These are phyloP conservation scores for Kwoniella shandongensis DNA, from an alignment of 768 basidiomycete species.

Conservation along the genomic window DNA sequence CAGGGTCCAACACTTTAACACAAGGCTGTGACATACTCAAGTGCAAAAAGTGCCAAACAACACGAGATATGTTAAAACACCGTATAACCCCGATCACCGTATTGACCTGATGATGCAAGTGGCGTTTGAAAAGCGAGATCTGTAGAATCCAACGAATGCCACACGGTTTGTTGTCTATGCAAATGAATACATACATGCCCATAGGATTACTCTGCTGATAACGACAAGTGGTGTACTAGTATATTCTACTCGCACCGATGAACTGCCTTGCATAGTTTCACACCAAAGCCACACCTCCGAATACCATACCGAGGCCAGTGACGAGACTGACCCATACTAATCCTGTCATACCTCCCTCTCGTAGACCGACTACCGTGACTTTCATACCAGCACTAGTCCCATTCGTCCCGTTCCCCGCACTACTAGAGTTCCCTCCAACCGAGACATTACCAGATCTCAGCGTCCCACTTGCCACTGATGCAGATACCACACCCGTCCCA, in stretches of 20 bases:
- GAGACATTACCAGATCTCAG: background rate
- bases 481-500: background rate
- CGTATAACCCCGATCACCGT: slow-evolving; percentile 1
- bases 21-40: background rate
- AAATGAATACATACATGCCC: no score
- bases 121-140: no score
- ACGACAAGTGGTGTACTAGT: no score
- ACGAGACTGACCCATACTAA: background rate
- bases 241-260: no score
- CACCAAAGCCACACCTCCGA: slow-evolving; percentile 6
- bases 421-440: slow-evolving; percentile 1
- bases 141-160: no score
- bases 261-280: no score
- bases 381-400: background rate
- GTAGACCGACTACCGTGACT: background rate
- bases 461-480: background rate
- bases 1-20: background rate
- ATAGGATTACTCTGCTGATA: no score
- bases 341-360: background rate
- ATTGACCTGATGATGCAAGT: no score
- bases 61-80: slow-evolving; percentile 1
- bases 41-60: slow-evolving; percentile 17
- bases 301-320: slow-evolving; percentile 5
- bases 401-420: slow-evolving; percentile 13
- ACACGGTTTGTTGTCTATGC: no score